Percentiles rank a stretch among this genome's conserved stretches.
phyloP scores from a whole-genome alignment of 2,329 filamentous ascomycete species.

The Fusarium foetens region DNA sequence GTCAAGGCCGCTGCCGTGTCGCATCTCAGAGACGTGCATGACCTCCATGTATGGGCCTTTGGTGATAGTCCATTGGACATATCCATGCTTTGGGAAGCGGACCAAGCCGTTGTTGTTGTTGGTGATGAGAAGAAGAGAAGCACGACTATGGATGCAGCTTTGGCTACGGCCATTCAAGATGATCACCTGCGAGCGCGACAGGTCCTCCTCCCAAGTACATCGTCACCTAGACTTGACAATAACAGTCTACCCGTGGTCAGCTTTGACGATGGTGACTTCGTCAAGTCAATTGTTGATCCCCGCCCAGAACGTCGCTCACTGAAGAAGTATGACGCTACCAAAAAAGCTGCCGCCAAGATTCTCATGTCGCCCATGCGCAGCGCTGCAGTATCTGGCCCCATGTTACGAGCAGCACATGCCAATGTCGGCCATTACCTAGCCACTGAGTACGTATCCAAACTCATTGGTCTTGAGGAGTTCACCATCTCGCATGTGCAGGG shows the following conservation, averaged over 20 bases:
- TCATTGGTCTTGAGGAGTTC: conserved; percentile 62
- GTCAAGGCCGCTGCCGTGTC: conserved; percentile 46
- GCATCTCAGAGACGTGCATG: conserved; percentile 49
- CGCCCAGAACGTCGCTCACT: conserved; percentile 1
- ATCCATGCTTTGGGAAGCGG: conserved; percentile 63
- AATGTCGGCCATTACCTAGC: conserved; percentile 65
- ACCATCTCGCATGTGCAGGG: conserved; percentile 64
- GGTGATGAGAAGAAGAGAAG: conserved; percentile 59
- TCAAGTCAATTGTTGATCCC: conserved; percentile 33
- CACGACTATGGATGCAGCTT: conserved; percentile 60
- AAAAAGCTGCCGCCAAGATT: conserved; percentile 57
- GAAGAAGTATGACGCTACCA: conserved; percentile 56
- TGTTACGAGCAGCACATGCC: conserved; percentile 60
- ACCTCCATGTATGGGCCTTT: conserved; percentile 64
- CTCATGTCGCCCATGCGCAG: conserved; percentile 66
- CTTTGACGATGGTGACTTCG: conserved; percentile 44
- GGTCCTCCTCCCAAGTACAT: conserved; percentile 54
- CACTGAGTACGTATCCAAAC: conserved; percentile 55
- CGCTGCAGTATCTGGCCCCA: conserved; percentile 55
- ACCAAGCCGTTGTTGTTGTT: conserved; percentile 66
- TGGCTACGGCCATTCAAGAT: conserved; percentile 55
- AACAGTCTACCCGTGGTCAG: conserved; percentile 54
- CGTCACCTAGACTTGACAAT: conserved; percentile 54
- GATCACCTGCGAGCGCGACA: conserved; percentile 56
- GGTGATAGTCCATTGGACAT: conserved; percentile 70